These are phyloP conservation scores for Lobulomyces angularis DNA, from an alignment of 192 early-diverging fungal genomes.

Conservation along the genomic window DNA sequence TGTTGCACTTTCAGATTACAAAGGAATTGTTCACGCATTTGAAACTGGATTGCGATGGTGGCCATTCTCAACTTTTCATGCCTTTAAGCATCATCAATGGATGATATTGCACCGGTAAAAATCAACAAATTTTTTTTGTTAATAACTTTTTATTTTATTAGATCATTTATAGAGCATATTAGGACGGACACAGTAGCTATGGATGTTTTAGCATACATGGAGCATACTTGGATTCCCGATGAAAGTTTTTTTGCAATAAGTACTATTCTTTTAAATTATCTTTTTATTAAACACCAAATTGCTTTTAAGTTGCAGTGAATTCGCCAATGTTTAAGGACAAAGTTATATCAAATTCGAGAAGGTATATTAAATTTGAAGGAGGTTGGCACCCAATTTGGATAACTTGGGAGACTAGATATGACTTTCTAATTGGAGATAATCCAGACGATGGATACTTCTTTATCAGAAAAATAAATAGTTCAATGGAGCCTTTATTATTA, in stretches of 20 bases:
- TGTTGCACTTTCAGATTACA: constrained; percentile 4
- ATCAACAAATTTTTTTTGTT: no score
- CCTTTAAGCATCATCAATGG: constrained; percentile 32
- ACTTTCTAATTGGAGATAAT: constrained; percentile 10
- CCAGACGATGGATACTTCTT: constrained; percentile 21
- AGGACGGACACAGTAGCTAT: constrained; percentile 13
- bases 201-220: constrained; percentile 20
- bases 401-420: constrained; percentile 2
- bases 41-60: constrained; percentile 14
- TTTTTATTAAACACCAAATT: no score
- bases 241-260: constrained; percentile 26
- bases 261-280: constrained; percentile 8
- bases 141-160: no score
- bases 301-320: no score
- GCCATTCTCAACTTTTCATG: constrained; percentile 18
- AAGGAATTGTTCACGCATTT: constrained; percentile 4
- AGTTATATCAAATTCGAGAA: constrained; percentile 16
- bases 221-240: constrained; percentile 29
- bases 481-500: no score
- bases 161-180: constrained; percentile 12
- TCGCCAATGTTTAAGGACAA: constrained; percentile 6
- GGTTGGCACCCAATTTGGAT: constrained; percentile 14
- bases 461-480: constrained; percentile 22
- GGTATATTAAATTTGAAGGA: constrained; percentile 16
- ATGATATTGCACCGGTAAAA: constrained; percentile 25